Conservation (phyloP, 768 basidiomycete species). For the Calocera cornea region DNA sequence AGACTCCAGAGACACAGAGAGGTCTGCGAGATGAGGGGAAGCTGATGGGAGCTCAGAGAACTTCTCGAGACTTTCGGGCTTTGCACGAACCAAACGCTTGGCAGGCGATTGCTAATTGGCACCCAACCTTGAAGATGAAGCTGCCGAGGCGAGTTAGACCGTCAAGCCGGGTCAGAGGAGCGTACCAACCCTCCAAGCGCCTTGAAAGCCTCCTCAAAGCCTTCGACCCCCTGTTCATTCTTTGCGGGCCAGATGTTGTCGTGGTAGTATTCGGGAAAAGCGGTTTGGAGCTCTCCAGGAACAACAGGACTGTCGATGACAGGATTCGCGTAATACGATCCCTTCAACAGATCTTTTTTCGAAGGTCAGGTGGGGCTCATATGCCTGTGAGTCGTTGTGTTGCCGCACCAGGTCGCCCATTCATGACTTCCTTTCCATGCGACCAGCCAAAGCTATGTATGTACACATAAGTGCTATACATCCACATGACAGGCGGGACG, state of each 20-base stretch:
- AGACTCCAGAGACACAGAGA: slow-evolving; percentile 50
- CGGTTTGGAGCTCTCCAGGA: slow-evolving; percentile 35
- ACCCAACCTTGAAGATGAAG: slow-evolving; percentile 71
- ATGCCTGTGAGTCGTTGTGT: background rate
- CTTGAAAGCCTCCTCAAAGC: slow-evolving; percentile 82
- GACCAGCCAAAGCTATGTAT: slow-evolving; percentile 85
- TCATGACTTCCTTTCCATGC: slow-evolving; percentile 98
- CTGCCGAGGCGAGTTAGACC: slow-evolving; percentile 23
- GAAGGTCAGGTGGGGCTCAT: slow-evolving; percentile 5
- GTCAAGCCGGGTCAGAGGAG: background rate
- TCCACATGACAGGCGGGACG: background rate
- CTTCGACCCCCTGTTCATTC: slow-evolving; percentile 48
- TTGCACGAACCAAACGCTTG: slow-evolving; percentile 61
- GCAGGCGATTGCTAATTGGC: slow-evolving; percentile 70
- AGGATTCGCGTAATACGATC: slow-evolving; percentile 81
- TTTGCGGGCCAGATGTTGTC: slow-evolving; percentile 64
- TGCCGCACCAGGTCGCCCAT: slow-evolving; percentile 61
- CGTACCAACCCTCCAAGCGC: slow-evolving; percentile 48
- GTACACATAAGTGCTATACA: too few relatives aligned
- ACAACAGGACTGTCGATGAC: slow-evolving; percentile 53
- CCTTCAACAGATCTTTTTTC: slow-evolving; percentile 63
- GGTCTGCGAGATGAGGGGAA: slow-evolving; percentile 49
- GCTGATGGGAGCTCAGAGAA: slow-evolving; percentile 30
- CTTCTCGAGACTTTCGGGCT: background rate
- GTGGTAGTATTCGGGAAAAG: slow-evolving; percentile 75